Percentiles rank a stretch among this genome's conserved stretches.
These are phyloP conservation scores for Spizellomyces sp. DNA, from an alignment of 192 early-diverging fungal species.

Conservation along the genomic window DNA sequence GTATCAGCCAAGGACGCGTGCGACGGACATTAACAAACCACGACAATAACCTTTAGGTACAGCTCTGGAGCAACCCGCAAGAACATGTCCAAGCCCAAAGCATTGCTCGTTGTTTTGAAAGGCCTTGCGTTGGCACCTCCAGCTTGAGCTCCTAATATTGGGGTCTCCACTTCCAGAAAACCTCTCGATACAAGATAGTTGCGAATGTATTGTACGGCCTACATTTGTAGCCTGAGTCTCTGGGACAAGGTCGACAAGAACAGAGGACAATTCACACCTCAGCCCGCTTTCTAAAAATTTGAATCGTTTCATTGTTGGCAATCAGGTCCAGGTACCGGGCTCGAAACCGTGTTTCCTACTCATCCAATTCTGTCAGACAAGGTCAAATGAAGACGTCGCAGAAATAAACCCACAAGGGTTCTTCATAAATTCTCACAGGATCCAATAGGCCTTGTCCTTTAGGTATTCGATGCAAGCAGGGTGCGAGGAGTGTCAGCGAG, in stretches of 20 bases:
- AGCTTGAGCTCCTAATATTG: slow-evolving; percentile 68
- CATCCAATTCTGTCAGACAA: neutral
- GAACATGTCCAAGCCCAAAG: slow-evolving; percentile 67
- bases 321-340: slow-evolving; percentile 75
- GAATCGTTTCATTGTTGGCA: slow-evolving; percentile 58
- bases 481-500: slow-evolving; percentile 59
- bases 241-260: neutral
- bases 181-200: slow-evolving; percentile 60
- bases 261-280: slow-evolving; percentile 34
- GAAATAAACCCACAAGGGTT: too few relatives aligned
- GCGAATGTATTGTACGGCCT: slow-evolving; percentile 66
- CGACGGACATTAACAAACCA: too few relatives aligned
- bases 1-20: too few relatives aligned
- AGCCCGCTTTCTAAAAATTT: slow-evolving; percentile 59
- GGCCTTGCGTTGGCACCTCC: slow-evolving; percentile 85
- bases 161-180: slow-evolving; percentile 88
- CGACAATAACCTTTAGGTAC: slow-evolving; percentile 65
- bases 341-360: slow-evolving; percentile 68
- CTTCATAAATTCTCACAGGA: slow-evolving; percentile 9
- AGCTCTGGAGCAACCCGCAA: slow-evolving; percentile 85
- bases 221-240: neutral
- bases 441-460: slow-evolving; percentile 38
- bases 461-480: slow-evolving; percentile 73
- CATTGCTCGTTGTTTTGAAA: slow-evolving; percentile 70
- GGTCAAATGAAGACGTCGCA: neutral